Percentiles rank a stretch among this genome's conserved stretches.
These are phyloP conservation scores for Massarina eburnea DNA, from an alignment of 2,329 filamentous ascomycete species.

Conservation along the genomic window DNA sequence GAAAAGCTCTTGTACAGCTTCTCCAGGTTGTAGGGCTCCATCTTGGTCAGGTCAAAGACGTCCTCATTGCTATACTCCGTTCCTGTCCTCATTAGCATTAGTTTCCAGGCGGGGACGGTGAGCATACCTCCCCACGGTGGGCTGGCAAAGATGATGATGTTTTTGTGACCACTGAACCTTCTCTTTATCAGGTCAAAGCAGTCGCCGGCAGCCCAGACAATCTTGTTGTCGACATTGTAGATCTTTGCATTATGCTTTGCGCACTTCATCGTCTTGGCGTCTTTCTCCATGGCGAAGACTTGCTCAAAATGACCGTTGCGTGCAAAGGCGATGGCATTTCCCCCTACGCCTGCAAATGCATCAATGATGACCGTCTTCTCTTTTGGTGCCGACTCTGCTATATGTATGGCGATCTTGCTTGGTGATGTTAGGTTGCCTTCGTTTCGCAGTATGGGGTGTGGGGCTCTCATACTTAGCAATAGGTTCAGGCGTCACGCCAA, in stretches of 20 bases:
- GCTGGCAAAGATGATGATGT: constrained; percentile 68
- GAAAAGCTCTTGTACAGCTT: constrained; percentile 45
- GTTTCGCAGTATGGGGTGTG: constrained; percentile 22
- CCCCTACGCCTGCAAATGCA: constrained; percentile 87
- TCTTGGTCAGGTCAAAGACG: constrained; percentile 79
- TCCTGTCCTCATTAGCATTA: constrained; percentile 44
- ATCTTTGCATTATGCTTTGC: constrained; percentile 88
- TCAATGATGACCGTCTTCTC: constrained; percentile 74
- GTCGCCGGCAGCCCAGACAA: constrained; percentile 86
- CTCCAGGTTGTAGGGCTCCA: constrained; percentile 79
- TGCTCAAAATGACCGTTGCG: constrained; percentile 75
- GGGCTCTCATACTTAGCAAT: constrained; percentile 70
- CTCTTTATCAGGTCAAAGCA: constrained; percentile 72
- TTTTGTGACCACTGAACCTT: constrained; percentile 52
- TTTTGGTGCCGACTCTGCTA: constrained; percentile 58
- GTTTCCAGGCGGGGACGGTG: neutral
- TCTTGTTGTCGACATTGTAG: constrained; percentile 75
- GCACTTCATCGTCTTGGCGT: constrained; percentile 78
- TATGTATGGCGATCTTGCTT: constrained; percentile 72
- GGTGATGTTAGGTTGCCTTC: constrained; percentile 24
- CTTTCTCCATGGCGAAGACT: constrained; percentile 86
- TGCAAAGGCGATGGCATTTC: constrained; percentile 94
- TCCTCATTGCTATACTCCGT: constrained; percentile 65
- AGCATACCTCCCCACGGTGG: constrained; percentile 72
- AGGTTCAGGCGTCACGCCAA: constrained; percentile 91